A percentile compares a stretch with the other conserved stretches of the same genome.
Evolutionary conservation across 2,329 filamentous ascomycete genomes (phyloP).

Genomic region (Trichoderma atroviride): DNA sequence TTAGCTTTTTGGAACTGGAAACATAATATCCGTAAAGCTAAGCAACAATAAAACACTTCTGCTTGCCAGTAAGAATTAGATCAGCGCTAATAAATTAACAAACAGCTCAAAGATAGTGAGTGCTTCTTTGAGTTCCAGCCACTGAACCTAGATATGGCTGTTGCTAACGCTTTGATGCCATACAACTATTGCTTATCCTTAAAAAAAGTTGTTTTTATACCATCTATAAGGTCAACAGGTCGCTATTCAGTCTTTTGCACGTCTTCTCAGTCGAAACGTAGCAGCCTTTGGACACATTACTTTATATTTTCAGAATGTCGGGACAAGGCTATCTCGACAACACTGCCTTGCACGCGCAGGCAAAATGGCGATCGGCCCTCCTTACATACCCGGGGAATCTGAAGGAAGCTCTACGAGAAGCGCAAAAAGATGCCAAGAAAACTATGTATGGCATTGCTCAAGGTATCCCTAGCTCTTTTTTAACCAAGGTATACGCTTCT

Average conservation of each 20-base stretch:
- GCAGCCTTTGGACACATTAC: background rate
- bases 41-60: background rate
- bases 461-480: conserved; percentile 9
- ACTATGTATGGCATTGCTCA: conserved; percentile 10
- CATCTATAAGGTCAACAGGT: background rate
- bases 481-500: conserved; percentile 18
- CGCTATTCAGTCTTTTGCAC: background rate
- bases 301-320: background rate
- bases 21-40: no score
- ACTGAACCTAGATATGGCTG: background rate
- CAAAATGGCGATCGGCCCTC: conserved; percentile 10
- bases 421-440: conserved; percentile 13
- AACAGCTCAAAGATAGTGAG: background rate
- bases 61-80: conserved; percentile 2
- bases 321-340: conserved; percentile 7
- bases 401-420: conserved; percentile 7
- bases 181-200: background rate
- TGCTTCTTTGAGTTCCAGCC: background rate
- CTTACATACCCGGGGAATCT: conserved; percentile 20
- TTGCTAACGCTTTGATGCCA: background rate
- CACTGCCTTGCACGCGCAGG: background rate
- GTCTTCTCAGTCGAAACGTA: background rate
- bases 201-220: background rate
- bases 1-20: background rate
- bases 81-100: background rate